Percentiles rank a stretch among this genome's conserved stretches.
Evolutionary conservation across 2,329 filamentous ascomycete species (phyloP).

Genomic region (Thyridium curvatum): DNA sequence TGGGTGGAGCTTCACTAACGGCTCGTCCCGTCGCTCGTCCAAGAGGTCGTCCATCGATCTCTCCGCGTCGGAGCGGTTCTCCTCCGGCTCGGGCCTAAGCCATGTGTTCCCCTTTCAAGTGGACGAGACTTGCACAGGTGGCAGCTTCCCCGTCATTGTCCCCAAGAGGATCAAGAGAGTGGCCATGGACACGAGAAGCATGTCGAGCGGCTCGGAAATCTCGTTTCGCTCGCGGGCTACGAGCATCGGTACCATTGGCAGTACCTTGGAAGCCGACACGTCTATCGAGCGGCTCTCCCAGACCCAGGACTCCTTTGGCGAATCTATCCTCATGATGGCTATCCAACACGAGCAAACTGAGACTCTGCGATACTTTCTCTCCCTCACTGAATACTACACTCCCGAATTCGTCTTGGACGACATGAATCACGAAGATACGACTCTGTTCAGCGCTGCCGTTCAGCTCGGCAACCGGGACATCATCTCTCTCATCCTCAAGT

Average conservation of each 20-base stretch:
- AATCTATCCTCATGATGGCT: constrained; percentile 86
- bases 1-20: constrained; percentile 39
- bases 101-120: constrained; percentile 92
- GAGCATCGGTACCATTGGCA: constrained; percentile 68
- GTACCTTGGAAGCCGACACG: constrained; percentile 75
- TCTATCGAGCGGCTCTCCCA: constrained; percentile 74
- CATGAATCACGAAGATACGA: constrained; percentile 83
- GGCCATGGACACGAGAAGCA: constrained; percentile 81
- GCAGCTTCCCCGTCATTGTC: too few species aligned
- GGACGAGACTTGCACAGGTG: constrained; percentile 20
- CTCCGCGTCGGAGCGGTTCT: constrained; percentile 43
- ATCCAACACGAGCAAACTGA: constrained; percentile 66
- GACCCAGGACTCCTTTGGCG: constrained; percentile 64
- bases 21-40: constrained; percentile 27
- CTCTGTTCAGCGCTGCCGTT: constrained; percentile 81
- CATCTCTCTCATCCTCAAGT: constrained; percentile 69
- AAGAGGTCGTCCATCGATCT: constrained; percentile 32
- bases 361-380: constrained; percentile 73
- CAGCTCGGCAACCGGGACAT: constrained; percentile 73
- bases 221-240: constrained; percentile 77
- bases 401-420: constrained; percentile 69
- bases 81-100: constrained; percentile 54
- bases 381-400: constrained; percentile 70
- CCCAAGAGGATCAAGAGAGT: constrained; percentile 66
- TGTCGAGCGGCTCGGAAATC: constrained; percentile 78